Percentiles rank a stretch among this genome's conserved stretches.
These are phyloP conservation scores for Wickerhamiella shivajii DNA, from an alignment of 805 yeast genomes.

Conservation along the genomic window DNA sequence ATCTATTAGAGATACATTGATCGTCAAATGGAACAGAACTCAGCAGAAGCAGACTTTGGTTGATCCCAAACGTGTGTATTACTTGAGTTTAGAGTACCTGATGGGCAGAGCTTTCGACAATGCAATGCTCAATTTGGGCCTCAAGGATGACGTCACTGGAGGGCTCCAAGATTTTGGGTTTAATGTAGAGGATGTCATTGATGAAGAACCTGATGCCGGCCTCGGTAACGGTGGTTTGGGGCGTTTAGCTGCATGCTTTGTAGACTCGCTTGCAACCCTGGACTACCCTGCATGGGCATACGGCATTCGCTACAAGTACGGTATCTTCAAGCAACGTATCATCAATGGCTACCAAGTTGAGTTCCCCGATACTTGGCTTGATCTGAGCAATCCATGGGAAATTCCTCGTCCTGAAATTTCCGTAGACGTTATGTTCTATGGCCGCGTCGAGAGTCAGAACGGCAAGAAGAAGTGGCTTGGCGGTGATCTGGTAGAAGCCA, in stretches of 20 bases:
- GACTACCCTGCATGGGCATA: constrained; percentile 95
- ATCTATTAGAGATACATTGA: constrained; percentile 62
- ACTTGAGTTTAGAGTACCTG: constrained; percentile 71
- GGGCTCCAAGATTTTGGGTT: constrained; percentile 68
- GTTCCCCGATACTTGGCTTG: constrained; percentile 88
- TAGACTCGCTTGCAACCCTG: constrained; percentile 75
- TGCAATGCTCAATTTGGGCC: constrained; percentile 69
- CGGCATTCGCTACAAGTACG: constrained; percentile 85
- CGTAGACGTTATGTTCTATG: constrained; percentile 82
- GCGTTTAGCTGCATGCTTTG: constrained; percentile 85
- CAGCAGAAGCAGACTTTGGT: constrained; percentile 76
- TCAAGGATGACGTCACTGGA: constrained; percentile 41
- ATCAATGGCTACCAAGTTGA: constrained; percentile 90
- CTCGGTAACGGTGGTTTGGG: constrained; percentile 94
- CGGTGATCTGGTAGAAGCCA: constrained; percentile 79
- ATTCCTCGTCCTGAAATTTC: constrained; percentile 74
- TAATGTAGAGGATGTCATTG: constrained; percentile 69
- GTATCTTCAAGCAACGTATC: constrained; percentile 80
- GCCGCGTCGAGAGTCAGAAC: constrained; percentile 38
- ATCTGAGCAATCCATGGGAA: constrained; percentile 87
- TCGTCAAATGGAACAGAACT: constrained; percentile 83
- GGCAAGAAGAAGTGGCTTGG: constrained; percentile 67
- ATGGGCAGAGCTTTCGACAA: constrained; percentile 95
- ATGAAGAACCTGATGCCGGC: constrained; percentile 86
- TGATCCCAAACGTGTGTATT: constrained; percentile 77